These are phyloP conservation scores for Carallia brachiata DNA, from an alignment of 345 rosid species.

Conservation along the genomic window DNA sequence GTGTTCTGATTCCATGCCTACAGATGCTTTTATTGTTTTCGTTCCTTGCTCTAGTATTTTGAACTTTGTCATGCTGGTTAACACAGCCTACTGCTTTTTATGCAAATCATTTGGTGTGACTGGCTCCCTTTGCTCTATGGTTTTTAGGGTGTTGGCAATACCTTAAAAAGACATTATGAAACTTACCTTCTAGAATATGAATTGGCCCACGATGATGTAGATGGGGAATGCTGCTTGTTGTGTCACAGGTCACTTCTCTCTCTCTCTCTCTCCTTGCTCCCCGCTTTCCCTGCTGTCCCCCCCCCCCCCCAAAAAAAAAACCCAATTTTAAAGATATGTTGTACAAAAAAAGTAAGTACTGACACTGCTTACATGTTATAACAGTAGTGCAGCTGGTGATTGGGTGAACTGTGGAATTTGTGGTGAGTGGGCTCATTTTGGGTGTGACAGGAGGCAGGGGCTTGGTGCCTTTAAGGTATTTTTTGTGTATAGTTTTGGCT, in stretches of 20 bases:
- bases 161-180: conserved; percentile 91
- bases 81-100: background rate
- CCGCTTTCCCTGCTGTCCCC: no score
- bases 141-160: conserved; percentile 90
- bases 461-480: conserved; percentile 96
- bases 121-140: background rate
- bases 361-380: conserved; percentile 25
- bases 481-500: background rate
- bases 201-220: conserved; percentile 97
- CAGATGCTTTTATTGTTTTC: background rate
- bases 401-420: conserved; percentile 99
- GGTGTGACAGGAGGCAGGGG: conserved; percentile 97
- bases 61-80: background rate
- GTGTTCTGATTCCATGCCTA: background rate
- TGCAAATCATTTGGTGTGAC: background rate
- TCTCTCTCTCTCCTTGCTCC: background rate
- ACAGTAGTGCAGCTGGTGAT: conserved; percentile 99
- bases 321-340: background rate
- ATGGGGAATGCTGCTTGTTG: conserved; percentile 94
- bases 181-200: conserved; percentile 95
- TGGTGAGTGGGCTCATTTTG: conserved; percentile 99
- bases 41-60: no score
- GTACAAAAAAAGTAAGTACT: conserved; percentile 5
- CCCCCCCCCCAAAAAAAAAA: no score
- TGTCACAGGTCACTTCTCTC: conserved; percentile 66